Conservation (phyloP, 768 basidiomycete species). For the Auricularia cornea region DNA sequence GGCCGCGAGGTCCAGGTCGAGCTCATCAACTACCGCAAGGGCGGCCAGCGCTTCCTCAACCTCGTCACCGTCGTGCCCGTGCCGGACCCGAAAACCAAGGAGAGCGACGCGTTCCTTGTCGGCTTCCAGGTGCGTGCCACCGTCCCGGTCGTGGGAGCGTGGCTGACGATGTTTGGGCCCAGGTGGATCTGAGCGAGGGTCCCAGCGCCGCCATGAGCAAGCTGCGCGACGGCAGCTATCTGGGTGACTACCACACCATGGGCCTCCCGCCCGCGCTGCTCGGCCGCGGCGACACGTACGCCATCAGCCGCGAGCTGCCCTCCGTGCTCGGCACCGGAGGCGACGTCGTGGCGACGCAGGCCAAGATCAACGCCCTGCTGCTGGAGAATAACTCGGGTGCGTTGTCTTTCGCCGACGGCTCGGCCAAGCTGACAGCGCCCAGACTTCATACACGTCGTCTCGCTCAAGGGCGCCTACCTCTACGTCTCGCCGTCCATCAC, state of each 20-base stretch:
- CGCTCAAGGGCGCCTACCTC: constrained; percentile 85
- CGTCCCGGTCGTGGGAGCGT: too few relatives aligned
- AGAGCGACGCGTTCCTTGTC: constrained; percentile 77
- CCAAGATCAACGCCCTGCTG: not conserved
- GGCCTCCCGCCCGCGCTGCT: not conserved
- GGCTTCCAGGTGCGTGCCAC: constrained; percentile 60
- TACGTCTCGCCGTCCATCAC: constrained; percentile 82
- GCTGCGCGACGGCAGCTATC: constrained; percentile 68
- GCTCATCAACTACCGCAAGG: constrained; percentile 84
- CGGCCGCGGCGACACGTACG: not conserved
- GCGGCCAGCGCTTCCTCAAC: constrained; percentile 82
- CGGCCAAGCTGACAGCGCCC: too few relatives aligned
- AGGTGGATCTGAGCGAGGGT: constrained; percentile 85
- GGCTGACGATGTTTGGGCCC: too few relatives aligned
- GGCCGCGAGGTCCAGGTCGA: constrained; percentile 40
- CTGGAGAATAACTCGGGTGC: not conserved
- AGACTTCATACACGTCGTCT: constrained; percentile 87
- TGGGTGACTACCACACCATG: constrained; percentile 45
- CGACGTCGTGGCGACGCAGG: not conserved
- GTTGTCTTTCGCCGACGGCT: too few relatives aligned
- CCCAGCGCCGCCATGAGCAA: constrained; percentile 76
- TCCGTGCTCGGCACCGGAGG: not conserved
- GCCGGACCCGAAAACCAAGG: constrained; percentile 45
- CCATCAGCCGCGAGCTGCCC: not conserved
- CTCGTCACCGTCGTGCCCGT: constrained; percentile 88